Evolutionary conservation across 768 basidiomycete species (phyloP).

Genomic region (Paxillus involutus): DNA sequence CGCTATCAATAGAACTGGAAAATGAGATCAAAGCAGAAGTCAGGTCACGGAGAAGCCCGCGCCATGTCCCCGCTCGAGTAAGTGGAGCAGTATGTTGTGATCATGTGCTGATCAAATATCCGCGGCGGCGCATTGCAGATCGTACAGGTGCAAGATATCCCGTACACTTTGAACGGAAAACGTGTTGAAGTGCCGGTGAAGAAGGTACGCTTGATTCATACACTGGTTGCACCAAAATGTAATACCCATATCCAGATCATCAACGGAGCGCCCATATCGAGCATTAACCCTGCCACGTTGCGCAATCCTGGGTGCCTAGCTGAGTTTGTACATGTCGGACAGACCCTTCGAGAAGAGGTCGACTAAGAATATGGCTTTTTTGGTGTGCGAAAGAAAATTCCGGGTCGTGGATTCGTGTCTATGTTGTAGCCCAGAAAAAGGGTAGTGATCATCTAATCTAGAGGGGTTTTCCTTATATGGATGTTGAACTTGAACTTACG

Average conservation of each 20-base stretch:
- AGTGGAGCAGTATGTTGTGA: constrained; percentile 22
- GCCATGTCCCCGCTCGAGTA: constrained; percentile 77
- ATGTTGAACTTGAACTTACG: background rate
- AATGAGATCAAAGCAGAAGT: constrained; percentile 61
- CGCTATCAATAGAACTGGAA: constrained; percentile 51
- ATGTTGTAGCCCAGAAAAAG: too few species aligned
- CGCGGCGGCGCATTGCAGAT: constrained; percentile 43
- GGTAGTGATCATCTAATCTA: background rate
- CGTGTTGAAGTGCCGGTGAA: constrained; percentile 78
- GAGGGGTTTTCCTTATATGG: constrained; percentile 7
- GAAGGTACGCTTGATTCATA: constrained; percentile 41
- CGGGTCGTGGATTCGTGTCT: too few species aligned
- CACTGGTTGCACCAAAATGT: constrained; percentile 10
- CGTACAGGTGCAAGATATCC: constrained; percentile 67
- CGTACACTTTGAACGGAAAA: constrained; percentile 81
- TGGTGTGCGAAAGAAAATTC: background rate
- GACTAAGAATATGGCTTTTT: constrained; percentile 9
- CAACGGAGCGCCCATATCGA: constrained; percentile 69
- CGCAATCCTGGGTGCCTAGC: constrained; percentile 71
- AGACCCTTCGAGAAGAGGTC: constrained; percentile 47
- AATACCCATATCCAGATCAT: constrained; percentile 52
- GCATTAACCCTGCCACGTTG: constrained; percentile 70
- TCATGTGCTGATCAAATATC: background rate
- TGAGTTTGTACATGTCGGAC: constrained; percentile 59
- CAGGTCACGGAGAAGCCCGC: constrained; percentile 60